Percentiles rank a stretch among this genome's conserved stretches.
These are phyloP conservation scores for Ottelia alismoides DNA, from an alignment of 106 monocot genomes.

Conservation along the genomic window DNA sequence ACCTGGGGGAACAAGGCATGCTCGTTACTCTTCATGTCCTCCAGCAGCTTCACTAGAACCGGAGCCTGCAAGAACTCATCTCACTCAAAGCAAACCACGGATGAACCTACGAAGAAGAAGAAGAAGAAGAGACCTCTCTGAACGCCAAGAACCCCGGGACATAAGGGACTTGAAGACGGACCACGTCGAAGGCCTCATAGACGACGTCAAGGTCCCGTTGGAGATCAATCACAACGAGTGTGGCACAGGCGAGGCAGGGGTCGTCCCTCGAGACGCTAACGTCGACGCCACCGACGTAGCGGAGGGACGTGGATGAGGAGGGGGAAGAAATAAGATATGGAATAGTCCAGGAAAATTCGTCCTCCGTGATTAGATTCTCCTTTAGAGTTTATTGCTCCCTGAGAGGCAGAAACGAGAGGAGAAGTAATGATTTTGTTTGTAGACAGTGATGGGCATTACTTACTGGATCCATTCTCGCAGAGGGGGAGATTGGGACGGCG, in stretches of 20 bases:
- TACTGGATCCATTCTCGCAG: no score
- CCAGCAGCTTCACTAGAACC: constrained; percentile 45
- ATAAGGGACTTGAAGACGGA: constrained; percentile 55
- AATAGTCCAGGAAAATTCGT: constrained; percentile 64
- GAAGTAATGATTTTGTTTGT: no score
- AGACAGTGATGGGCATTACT: no score
- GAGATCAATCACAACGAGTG: constrained; percentile 58
- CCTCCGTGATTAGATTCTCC: constrained; percentile 36
- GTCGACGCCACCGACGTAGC: constrained; percentile 78
- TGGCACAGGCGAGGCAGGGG: constrained; percentile 57
- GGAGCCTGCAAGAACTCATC: constrained; percentile 31
- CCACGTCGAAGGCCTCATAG: constrained; percentile 48
- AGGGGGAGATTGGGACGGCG: no score
- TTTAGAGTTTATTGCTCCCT: constrained; percentile 64
- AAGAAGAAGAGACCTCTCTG: constrained; percentile 44
- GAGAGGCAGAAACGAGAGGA: no score
- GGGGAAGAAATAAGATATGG: constrained; percentile 3
- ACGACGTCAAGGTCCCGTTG: constrained; percentile 32
- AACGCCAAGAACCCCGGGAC: constrained; percentile 89
- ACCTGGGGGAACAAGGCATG: constrained; percentile 67
- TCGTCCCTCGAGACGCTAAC: constrained; percentile 77
- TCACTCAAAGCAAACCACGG: background rate
- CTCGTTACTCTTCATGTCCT: constrained; percentile 37
- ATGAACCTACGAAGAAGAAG: no score
- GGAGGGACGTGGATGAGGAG: constrained; percentile 9